Evolutionary conservation across 2,329 filamentous ascomycete species (phyloP).

Genomic region (Trichoderma sp.): DNA sequence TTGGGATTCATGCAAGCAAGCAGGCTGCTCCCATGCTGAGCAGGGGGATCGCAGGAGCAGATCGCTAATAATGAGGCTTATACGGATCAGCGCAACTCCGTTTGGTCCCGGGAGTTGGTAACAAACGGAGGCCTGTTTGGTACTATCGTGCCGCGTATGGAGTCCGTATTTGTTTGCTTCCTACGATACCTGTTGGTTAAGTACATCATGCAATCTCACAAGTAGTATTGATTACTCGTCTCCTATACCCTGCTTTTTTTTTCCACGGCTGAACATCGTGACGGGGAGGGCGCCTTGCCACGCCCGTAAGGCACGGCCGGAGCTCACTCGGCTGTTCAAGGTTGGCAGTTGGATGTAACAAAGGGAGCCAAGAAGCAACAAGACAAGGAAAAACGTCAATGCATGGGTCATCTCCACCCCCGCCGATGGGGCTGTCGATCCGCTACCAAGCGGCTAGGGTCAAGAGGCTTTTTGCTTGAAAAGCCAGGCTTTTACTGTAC

Average conservation of each 20-base stretch:
- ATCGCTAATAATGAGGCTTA: conserved; percentile 6
- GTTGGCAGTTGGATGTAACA: not conserved
- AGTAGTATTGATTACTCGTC: not conserved
- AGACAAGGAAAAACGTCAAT: not conserved
- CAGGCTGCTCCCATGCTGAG: not conserved
- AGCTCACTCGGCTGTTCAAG: conserved; percentile 11
- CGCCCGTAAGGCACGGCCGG: conserved; percentile 15
- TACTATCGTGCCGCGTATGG: not conserved
- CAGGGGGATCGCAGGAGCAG: not conserved
- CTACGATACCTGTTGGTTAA: not conserved
- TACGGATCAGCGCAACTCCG: not conserved
- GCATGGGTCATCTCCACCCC: conserved; percentile 3
- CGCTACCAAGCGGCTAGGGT: conserved; percentile 3
- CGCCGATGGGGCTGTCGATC: conserved; percentile 17
- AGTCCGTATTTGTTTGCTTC: not conserved
- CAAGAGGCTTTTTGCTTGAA: not conserved
- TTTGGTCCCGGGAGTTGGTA: not conserved
- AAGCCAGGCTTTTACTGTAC: not conserved
- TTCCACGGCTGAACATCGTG: not conserved
- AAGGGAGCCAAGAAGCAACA: not conserved
- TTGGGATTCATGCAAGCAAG: conserved; percentile 10
- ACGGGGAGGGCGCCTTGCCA: not conserved
- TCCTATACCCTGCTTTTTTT: not conserved
- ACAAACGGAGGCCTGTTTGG: conserved; percentile 8
- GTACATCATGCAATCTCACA: not conserved